Percentiles rank a stretch among this genome's conserved stretches.
phyloP scores from a whole-genome alignment of 2,329 filamentous ascomycete genomes.

The Scedosporium apiospermum region DNA sequence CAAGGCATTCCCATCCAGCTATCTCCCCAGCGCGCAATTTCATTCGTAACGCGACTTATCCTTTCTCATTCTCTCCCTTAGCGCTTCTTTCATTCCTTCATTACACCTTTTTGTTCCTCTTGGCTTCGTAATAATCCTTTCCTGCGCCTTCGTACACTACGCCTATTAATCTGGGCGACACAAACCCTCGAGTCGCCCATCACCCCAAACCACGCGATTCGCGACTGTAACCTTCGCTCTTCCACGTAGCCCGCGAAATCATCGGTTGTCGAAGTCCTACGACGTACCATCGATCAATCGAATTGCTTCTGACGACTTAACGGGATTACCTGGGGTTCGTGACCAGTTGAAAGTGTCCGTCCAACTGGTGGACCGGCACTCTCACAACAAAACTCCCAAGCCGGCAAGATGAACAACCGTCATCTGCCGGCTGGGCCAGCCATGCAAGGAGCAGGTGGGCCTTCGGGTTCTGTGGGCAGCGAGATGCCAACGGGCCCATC shows the following conservation, averaged over 20 bases:
- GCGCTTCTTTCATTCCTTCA: constrained; percentile 5
- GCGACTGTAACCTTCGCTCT: background rate
- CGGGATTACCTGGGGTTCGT: background rate
- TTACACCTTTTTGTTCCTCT: background rate
- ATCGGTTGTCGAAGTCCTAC: background rate
- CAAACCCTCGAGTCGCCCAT: background rate
- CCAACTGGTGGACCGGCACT: constrained; percentile 9
- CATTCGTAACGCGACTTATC: background rate
- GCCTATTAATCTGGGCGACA: background rate
- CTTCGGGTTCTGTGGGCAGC: constrained; percentile 20
- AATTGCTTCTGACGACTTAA: background rate
- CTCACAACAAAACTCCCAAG: constrained; percentile 34
- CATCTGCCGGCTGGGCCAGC: constrained; percentile 70
- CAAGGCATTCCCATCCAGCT: background rate
- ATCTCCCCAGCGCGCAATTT: constrained; percentile 3
- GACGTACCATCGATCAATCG: background rate
- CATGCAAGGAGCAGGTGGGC: constrained; percentile 39
- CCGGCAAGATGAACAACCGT: constrained; percentile 68
- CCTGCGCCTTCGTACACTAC: background rate
- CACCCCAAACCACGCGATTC: background rate
- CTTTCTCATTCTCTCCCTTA: constrained; percentile 1
- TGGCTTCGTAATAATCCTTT: background rate
- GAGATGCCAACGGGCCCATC: constrained; percentile 5
- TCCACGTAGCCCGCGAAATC: background rate
- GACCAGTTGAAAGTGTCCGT: background rate